A percentile compares a stretch with the other conserved stretches of the same genome.
phyloP scores from a whole-genome alignment of 129 eudicot species.

The Flaveria bidentis region DNA sequence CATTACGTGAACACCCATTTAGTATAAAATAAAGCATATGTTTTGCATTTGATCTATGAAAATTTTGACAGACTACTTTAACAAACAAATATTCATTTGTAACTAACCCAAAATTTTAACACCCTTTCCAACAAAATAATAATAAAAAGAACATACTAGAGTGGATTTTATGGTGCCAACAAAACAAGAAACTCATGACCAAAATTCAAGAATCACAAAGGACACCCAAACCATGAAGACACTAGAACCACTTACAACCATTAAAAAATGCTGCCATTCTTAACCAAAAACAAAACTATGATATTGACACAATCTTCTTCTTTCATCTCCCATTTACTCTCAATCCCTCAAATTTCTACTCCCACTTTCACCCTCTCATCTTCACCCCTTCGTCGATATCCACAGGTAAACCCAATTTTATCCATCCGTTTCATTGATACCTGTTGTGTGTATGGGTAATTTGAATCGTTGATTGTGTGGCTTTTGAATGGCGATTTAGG shows the following conservation, averaged over 20 bases:
- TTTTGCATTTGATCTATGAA: too few relatives aligned
- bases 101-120: too few relatives aligned
- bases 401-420: constrained; percentile 35
- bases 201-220: not conserved
- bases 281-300: constrained; percentile 65
- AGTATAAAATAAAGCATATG: too few relatives aligned
- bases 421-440: constrained; percentile 6
- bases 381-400: constrained; percentile 18
- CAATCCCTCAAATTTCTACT: constrained; percentile 28
- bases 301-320: constrained; percentile 37
- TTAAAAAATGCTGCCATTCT: constrained; percentile 40
- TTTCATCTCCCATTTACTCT: constrained; percentile 43
- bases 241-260: constrained; percentile 8
- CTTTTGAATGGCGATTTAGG: constrained; percentile 40
- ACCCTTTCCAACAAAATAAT: too few relatives aligned
- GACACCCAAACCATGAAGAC: not conserved
- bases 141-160: too few relatives aligned
- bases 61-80: too few relatives aligned
- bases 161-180: not conserved
- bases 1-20: too few relatives aligned
- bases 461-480: constrained; percentile 1
- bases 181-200: constrained; percentile 1
- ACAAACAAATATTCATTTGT: too few relatives aligned
- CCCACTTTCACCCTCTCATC: constrained; percentile 31
- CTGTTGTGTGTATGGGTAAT: not conserved